A percentile compares a stretch with the other conserved stretches of the same genome.
phyloP scores from a whole-genome alignment of 2,329 filamentous ascomycete species.

The Pseudogymnoascus sp. region DNA sequence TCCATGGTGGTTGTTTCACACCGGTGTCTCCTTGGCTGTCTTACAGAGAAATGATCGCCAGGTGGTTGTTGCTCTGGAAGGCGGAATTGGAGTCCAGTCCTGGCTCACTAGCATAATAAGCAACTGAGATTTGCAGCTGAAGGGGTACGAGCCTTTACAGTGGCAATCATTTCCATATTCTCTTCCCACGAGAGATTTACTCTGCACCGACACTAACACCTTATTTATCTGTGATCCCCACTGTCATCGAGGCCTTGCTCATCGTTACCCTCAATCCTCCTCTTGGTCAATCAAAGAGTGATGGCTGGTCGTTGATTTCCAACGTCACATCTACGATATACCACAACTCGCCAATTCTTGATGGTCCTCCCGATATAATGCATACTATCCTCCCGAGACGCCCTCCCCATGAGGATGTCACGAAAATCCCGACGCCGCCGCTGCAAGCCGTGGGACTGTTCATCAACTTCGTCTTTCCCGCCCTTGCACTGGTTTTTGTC shows the following conservation, averaged over 20 bases:
- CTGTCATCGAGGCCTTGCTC: background rate
- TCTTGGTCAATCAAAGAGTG: background rate
- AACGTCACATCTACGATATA: background rate
- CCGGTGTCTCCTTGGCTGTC: background rate
- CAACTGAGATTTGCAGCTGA: background rate
- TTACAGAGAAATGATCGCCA: background rate
- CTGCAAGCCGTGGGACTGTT: slow-evolving; percentile 26
- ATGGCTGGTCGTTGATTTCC: background rate
- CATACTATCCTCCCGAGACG: background rate
- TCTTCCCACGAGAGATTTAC: background rate
- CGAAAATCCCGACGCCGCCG: slow-evolving; percentile 27
- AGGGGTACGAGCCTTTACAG: background rate
- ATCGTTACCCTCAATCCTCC: background rate
- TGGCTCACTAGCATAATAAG: background rate
- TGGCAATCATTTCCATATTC: background rate
- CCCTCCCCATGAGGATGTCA: background rate
- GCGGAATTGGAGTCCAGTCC: background rate
- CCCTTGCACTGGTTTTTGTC: slow-evolving; percentile 22
- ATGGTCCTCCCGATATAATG: background rate
- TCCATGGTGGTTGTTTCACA: background rate
- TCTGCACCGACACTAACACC: slow-evolving; percentile 1
- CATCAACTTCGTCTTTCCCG: slow-evolving; percentile 29
- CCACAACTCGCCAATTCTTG: background rate
- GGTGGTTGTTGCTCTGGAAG: background rate
- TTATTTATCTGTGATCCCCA: background rate